Evolutionary conservation across 140 eudicot genomes (phyloP), one percentile per base, ranked within the genome.

Genomic region (Anethum foeniculum): DNA sequence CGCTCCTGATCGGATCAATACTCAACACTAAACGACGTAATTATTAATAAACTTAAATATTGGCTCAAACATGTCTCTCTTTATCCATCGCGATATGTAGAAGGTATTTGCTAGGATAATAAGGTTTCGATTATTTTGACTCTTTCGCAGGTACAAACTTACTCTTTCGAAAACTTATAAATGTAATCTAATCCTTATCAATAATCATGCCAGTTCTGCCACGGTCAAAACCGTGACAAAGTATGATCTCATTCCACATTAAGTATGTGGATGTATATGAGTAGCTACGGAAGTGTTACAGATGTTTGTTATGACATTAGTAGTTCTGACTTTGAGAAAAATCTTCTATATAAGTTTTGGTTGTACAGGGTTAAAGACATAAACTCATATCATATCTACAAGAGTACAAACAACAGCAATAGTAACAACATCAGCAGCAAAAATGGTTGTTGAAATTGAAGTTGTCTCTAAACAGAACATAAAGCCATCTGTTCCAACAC

Each of bases 401-500:
- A n/a, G 47, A 32, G 1, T 15, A 34, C 25, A 16, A 34, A 14
- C 7, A 54, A 52, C 16, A 14, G 39, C 7, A 54, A 52, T 51
- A 14, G 39, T 21, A 34, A 34, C 14, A 18, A 4, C 28, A 16
- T 1, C 27, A 72, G 75, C 62, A 39, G 32, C 51, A 28, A 28
- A 23, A 75, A 75, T 75, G 79, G 62, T 41, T 5, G 6, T 79
- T 41, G 58, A 79, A 16, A 79, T 86, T 77, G 65, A 86, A 73
- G 80, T 86, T 73, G 47, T 71, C 4, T 71, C 85, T 11, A 84
- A 60, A 18, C 82, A 84, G 25, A 41, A 49, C 69, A 79, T 84
- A 30, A 86, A 81, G 75, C 90, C 90, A 36, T 84, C 87, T n/a
- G 60, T 77, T 67, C 79, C 87, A 11, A 79, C 90, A 13, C 80